Conservation (phyloP, 805 yeast species). For the Candida insectalens region DNA sequence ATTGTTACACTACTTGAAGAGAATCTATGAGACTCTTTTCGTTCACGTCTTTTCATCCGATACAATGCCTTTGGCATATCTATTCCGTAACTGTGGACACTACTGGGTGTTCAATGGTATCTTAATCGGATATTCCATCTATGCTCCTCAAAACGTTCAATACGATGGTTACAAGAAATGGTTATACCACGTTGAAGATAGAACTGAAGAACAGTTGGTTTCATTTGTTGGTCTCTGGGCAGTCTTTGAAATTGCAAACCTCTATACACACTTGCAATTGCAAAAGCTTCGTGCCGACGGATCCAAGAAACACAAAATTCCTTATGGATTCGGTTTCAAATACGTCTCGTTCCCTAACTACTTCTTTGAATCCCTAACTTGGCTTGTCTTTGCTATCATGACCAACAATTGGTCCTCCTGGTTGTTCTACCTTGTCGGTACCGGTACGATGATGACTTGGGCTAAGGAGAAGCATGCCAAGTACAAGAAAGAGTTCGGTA, state of each 20-base stretch:
- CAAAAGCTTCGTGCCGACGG: constrained; percentile 46
- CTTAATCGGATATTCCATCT: constrained; percentile 25
- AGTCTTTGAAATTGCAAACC: constrained; percentile 64
- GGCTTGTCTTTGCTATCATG: constrained; percentile 63
- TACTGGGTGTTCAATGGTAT: constrained; percentile 88
- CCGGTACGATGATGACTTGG: constrained; percentile 85
- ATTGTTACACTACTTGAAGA: constrained; percentile 70
- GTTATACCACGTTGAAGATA: constrained; percentile 37
- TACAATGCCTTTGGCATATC: constrained; percentile 85
- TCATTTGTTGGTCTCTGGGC: constrained; percentile 36
- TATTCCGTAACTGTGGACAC: constrained; percentile 84
- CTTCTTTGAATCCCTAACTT: constrained; percentile 72
- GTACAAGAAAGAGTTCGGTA: constrained; percentile 60
- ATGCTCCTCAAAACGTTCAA: constrained; percentile 19
- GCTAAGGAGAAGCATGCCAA: constrained; percentile 76
- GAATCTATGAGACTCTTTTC: constrained; percentile 80
- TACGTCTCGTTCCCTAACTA: constrained; percentile 89
- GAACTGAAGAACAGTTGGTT: constrained; percentile 22
- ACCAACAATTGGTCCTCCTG: constrained; percentile 72
- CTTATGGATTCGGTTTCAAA: constrained; percentile 78
- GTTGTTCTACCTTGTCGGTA: constrained; percentile 60
- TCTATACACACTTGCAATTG: constrained; percentile 60
- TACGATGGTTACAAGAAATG: constrained; percentile 16
- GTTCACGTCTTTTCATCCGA: constrained; percentile 80
- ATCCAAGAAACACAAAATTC: constrained; percentile 54